Evolutionary conservation across 345 rosid species (phyloP).

Genomic region (Euphorbia peplus): DNA sequence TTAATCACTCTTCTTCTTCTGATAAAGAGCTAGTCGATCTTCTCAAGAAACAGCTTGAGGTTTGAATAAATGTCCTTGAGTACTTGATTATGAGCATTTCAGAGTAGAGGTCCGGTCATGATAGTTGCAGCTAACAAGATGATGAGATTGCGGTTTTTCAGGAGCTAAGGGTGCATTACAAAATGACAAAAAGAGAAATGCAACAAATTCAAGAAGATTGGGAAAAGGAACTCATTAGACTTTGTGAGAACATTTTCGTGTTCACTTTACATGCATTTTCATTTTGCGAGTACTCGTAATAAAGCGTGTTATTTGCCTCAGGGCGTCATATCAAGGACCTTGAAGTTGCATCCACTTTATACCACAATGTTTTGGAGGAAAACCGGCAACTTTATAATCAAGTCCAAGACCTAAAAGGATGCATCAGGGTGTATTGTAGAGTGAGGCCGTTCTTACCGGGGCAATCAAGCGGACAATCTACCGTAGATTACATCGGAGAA

Average conservation of each 20-base stretch:
- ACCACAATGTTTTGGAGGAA: conserved; percentile 84
- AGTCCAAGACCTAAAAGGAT: conserved; percentile 98
- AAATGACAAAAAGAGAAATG: conserved; percentile 55
- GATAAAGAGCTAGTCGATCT: conserved; percentile 40
- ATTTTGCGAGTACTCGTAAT: neutral
- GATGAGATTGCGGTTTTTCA: conserved; percentile 23
- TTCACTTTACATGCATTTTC: neutral
- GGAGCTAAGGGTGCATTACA: conserved; percentile 54
- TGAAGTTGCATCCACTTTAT: conserved; percentile 72
- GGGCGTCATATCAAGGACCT: conserved; percentile 65
- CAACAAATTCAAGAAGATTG: conserved; percentile 59
- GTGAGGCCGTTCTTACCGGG: conserved; percentile 83
- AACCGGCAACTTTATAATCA: conserved; percentile 92
- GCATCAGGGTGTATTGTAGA: conserved; percentile 85
- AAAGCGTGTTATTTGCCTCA: conserved; percentile 23
- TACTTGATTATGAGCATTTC: no score
- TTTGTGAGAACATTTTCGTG: conserved; percentile 39
- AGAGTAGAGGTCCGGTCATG: no score
- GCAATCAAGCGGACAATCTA: conserved; percentile 56
- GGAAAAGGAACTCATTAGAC: conserved; percentile 57
- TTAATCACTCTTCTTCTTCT: conserved; percentile 29
- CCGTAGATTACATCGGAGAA: conserved; percentile 89
- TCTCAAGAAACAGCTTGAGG: conserved; percentile 73
- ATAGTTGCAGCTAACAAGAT: neutral
- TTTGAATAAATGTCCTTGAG: conserved; percentile 22